Base-by-base conservation (phyloP, 2,329 filamentous ascomycete species). In the Fusarium zealandicum region DNA sequence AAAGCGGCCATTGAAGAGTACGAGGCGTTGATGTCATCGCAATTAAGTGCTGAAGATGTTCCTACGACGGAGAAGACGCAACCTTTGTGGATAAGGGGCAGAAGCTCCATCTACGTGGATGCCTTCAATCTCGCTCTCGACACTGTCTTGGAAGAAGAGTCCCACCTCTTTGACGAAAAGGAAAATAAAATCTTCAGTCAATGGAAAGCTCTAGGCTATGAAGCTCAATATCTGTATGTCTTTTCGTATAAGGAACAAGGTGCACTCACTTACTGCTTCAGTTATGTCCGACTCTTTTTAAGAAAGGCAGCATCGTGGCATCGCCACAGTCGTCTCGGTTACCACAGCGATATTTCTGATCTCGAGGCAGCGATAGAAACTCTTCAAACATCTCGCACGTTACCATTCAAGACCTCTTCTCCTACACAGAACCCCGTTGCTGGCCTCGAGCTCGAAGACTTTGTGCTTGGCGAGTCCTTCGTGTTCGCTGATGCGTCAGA, bases 231-330 rank as follows among this genome's bases (percentile, higher is more conserved):
- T 73, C 75, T 99, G 85, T 97, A 80, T 69, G 88, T 72, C 11
- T 17, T 11, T 16, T 36, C 14, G 13, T 40, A 16, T 32, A 27
- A 10, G 51, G 8, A 9, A 5, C 12, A 44, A 2, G 6, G 31
- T 31, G 5, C 38, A 20, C 16, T 40, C 25, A 28, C 59, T 66
- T 43, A 63, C 52, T 39, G 25, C 13, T 14, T 25, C 56, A 93
- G 90, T 70, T 96, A 97, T 74, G 93, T 98, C 12, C 87, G 95
- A 17, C 78, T 99, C 2, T 99, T 99, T 69, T 79, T 99, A 3
- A 87, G 95, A 39, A 99, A 99, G 72, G 92, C 91, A 1, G 90
- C 90, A 17, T 87, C 87, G 2, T 99, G 95, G 95, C 92, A 97
- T 77, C 87, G 95, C 9, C 83, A 92, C 59, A 85, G 83, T 65